These are phyloP conservation scores for Microcera coccophila DNA, from an alignment of 2,329 filamentous ascomycete species.

Conservation along the genomic window DNA sequence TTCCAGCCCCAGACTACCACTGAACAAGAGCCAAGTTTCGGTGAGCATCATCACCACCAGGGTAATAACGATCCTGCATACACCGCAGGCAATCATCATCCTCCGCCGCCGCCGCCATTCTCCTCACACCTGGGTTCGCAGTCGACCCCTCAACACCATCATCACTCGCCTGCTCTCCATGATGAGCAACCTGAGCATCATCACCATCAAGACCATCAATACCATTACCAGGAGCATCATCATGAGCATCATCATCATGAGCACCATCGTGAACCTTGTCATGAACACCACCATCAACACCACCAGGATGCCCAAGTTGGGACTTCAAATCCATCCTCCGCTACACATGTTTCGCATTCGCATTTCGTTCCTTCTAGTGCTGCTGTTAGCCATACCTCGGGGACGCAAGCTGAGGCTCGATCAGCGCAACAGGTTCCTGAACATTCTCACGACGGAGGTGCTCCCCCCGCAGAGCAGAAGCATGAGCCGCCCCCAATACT, in stretches of 20 bases:
- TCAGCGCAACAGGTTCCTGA: slow-evolving; percentile 33
- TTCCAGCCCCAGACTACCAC: slow-evolving; percentile 31
- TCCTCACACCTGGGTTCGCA: background rate
- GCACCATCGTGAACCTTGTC: slow-evolving; percentile 15
- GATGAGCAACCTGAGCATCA: slow-evolving; percentile 4
- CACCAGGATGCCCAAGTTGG: slow-evolving; percentile 12
- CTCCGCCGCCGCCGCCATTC: slow-evolving; percentile 5
- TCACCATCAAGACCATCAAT: slow-evolving; percentile 15
- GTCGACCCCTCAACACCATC: background rate
- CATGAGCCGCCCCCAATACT: slow-evolving; percentile 20
- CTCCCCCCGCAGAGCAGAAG: slow-evolving; percentile 19
- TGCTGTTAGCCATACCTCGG: slow-evolving; percentile 39
- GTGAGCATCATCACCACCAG: slow-evolving; percentile 26
- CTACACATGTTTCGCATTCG: slow-evolving; percentile 14
- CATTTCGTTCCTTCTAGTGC: slow-evolving; percentile 27
- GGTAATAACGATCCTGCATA: slow-evolving; percentile 21
- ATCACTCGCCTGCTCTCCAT: background rate
- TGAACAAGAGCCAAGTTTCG: slow-evolving; percentile 15
- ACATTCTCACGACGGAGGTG: slow-evolving; percentile 14
- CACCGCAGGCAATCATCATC: slow-evolving; percentile 13
- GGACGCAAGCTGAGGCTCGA: slow-evolving; percentile 47
- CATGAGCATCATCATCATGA: slow-evolving; percentile 17
- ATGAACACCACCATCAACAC: slow-evolving; percentile 15
- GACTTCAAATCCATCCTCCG: background rate
- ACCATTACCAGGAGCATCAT: slow-evolving; percentile 18